Conservation (phyloP, 2,329 filamentous ascomycete species). For the Verticillium nubilum region DNA sequence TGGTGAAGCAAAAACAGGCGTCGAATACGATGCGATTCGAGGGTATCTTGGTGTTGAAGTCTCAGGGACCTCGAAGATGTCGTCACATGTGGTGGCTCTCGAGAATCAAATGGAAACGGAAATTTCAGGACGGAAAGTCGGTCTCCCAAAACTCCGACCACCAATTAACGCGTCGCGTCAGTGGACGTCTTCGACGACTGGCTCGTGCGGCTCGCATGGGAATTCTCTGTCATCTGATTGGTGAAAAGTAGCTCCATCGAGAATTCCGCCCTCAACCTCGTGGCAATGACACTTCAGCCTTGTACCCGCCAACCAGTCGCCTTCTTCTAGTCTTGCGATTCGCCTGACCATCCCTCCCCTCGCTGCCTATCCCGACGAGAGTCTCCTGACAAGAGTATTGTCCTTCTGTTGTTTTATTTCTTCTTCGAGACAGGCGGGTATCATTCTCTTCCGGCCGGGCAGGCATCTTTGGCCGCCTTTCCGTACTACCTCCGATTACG, state of each 20-base stretch:
- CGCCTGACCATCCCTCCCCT: background rate
- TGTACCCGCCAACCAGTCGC: background rate
- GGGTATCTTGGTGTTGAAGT: background rate
- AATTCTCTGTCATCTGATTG: background rate
- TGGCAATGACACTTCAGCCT: background rate
- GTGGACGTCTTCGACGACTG: background rate
- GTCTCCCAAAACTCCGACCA: background rate
- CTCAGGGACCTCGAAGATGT: background rate
- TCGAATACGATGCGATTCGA: background rate
- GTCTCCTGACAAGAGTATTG: too few relatives aligned
- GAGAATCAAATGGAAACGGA: background rate
- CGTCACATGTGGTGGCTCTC: background rate
- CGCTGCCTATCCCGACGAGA: background rate
- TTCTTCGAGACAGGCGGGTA: background rate
- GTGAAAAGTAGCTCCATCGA: background rate
- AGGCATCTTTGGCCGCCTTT: background rate
- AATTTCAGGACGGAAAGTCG: background rate
- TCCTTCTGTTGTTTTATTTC: background rate
- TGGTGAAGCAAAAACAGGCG: background rate
- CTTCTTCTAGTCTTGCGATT: background rate
- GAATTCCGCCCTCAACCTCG: background rate
- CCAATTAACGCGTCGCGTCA: background rate
- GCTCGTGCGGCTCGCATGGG: background rate
- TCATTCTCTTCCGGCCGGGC: background rate
- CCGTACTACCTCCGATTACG: background rate